phyloP scores from a whole-genome alignment of 768 basidiomycete species.

The Boletus insuetus region DNA sequence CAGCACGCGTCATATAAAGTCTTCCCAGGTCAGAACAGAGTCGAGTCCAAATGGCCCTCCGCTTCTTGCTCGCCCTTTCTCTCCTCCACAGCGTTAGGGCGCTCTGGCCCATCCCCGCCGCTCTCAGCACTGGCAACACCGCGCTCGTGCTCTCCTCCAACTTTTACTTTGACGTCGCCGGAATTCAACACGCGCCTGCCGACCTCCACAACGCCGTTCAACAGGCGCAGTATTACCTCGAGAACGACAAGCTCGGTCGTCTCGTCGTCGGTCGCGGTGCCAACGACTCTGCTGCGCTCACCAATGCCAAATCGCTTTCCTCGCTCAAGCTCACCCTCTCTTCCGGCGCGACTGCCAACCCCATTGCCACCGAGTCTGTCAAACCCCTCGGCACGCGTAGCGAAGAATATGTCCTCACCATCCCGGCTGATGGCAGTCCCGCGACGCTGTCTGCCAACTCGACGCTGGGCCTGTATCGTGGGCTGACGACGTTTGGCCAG shows the following conservation, averaged over 20 bases:
- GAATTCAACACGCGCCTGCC: slow-evolving; percentile 20
- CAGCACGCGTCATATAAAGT: too few species aligned
- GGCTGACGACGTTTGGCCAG: slow-evolving; percentile 54
- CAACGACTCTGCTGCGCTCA: slow-evolving; percentile 28
- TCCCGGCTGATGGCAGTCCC: slow-evolving; percentile 36
- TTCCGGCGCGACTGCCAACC: slow-evolving; percentile 9
- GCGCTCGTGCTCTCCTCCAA: slow-evolving; percentile 22
- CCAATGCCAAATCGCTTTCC: slow-evolving; percentile 22
- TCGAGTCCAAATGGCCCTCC: neutral
- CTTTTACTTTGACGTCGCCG: slow-evolving; percentile 30
- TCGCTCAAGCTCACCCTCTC: slow-evolving; percentile 30
- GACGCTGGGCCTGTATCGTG: slow-evolving; percentile 50
- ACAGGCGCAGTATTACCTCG: slow-evolving; percentile 31
- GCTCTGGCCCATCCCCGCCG: slow-evolving; percentile 35
- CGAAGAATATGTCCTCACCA: slow-evolving; percentile 43
- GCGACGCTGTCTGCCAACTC: slow-evolving; percentile 44
- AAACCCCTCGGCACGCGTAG: slow-evolving; percentile 34
- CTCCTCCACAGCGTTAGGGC: slow-evolving; percentile 14
- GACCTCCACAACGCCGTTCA: slow-evolving; percentile 37
- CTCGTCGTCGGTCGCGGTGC: slow-evolving; percentile 41
- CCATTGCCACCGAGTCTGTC: slow-evolving; percentile 37
- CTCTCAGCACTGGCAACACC: slow-evolving; percentile 21
- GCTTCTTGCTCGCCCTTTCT: slow-evolving; percentile 4
- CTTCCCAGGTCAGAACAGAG: too few species aligned
- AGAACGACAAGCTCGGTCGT: slow-evolving; percentile 37